Percentiles rank a stretch among this genome's conserved stretches.
Conservation (phyloP, 352 stramenopile species). For the Blastocystis sp. region DNA sequence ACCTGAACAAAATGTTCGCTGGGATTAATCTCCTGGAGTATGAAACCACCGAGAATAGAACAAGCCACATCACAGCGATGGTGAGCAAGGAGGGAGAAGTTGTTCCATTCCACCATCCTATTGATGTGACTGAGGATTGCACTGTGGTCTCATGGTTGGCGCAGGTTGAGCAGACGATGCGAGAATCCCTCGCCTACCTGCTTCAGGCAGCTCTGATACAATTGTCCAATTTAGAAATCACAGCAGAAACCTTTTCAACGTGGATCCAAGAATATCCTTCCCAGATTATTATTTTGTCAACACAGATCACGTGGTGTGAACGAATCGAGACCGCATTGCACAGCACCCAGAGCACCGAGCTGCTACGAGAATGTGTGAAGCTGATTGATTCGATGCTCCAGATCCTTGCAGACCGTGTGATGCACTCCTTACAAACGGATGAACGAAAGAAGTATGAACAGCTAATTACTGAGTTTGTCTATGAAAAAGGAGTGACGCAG, state of each 20-base stretch:
- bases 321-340: constrained; percentile 83
- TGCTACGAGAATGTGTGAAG: constrained; percentile 67
- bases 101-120: constrained; percentile 82
- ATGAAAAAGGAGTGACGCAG: constrained; percentile 91
- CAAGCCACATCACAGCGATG: constrained; percentile 73
- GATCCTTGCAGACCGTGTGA: constrained; percentile 89
- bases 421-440: constrained; percentile 74
- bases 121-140: constrained; percentile 79
- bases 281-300: constrained; percentile 96
- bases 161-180: constrained; percentile 92
- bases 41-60: constrained; percentile 62
- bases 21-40: constrained; percentile 86
- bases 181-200: constrained; percentile 85
- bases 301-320: constrained; percentile 91
- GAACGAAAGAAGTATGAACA: constrained; percentile 98
- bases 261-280: constrained; percentile 95
- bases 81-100: constrained; percentile 96
- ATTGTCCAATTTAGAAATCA: constrained; percentile 71
- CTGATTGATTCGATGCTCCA: constrained; percentile 75
- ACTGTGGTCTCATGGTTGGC: constrained; percentile 90
- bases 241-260: constrained; percentile 80
- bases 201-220: constrained; percentile 80
- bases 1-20: constrained; percentile 98
- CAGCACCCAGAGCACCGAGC: constrained; percentile 67
- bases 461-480: constrained; percentile 99